These are phyloP conservation scores for Penicillium roqueforti DNA, from an alignment of 495 filamentous ascomycete species.

Conservation along the genomic window DNA sequence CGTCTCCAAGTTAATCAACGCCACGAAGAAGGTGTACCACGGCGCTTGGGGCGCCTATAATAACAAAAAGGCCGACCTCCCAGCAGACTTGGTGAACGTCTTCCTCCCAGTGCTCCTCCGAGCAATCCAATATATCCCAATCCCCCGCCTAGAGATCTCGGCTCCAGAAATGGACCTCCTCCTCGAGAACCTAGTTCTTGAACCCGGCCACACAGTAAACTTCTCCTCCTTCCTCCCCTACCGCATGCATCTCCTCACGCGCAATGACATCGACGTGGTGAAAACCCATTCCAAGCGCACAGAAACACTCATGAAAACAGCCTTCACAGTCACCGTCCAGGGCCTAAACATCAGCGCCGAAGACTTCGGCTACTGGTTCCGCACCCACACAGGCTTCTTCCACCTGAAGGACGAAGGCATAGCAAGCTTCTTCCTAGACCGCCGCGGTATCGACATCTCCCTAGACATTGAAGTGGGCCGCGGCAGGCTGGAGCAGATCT, in stretches of 20 bases:
- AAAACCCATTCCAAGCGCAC: conserved; percentile 71
- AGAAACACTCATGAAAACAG: conserved; percentile 58
- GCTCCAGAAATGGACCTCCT: conserved; percentile 80
- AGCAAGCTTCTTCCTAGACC: conserved; percentile 77
- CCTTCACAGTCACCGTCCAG: conserved; percentile 70
- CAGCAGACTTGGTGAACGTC: conserved; percentile 69
- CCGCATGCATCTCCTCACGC: conserved; percentile 71
- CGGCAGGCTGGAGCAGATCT: conserved; percentile 70
- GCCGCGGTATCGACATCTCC: conserved; percentile 79
- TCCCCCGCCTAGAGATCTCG: conserved; percentile 79
- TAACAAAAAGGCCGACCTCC: conserved; percentile 60
- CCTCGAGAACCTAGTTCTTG: conserved; percentile 84
- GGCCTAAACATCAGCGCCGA: conserved; percentile 78
- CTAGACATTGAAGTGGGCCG: conserved; percentile 76
- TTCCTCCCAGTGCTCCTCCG: conserved; percentile 76
- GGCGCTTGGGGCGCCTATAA: conserved; percentile 59
- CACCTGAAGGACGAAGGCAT: conserved; percentile 76
- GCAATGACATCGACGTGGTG: conserved; percentile 79
- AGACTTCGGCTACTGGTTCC: conserved; percentile 78
- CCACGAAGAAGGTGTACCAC: conserved; percentile 57
- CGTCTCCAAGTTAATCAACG: conserved; percentile 61
- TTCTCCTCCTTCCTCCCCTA: conserved; percentile 86
- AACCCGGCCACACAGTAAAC: conserved; percentile 82
- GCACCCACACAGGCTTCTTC: conserved; percentile 64
- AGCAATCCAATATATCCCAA: conserved; percentile 78